Conservation (phyloP, 1,284 basidiomycete species). For the Microbotryum lychnidis-dioicae region DNA sequence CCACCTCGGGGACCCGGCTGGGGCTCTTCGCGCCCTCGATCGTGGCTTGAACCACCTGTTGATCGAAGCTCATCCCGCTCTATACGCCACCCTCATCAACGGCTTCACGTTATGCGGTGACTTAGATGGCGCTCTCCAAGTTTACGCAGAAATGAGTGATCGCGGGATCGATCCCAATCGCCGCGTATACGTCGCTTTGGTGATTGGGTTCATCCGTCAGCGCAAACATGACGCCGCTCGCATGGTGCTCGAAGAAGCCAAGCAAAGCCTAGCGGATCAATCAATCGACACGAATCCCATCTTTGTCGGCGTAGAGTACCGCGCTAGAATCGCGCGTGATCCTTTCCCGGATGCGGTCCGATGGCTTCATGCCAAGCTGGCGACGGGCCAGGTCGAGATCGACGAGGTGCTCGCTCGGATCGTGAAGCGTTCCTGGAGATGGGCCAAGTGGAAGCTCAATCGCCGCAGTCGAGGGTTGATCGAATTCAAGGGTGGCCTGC, state of each 20-base stretch:
- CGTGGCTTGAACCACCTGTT: slow-evolving; percentile 19
- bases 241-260: slow-evolving; percentile 12
- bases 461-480: too few species aligned
- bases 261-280: too few species aligned
- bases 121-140: not conserved
- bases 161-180: slow-evolving; percentile 25
- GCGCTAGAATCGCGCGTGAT: too few species aligned
- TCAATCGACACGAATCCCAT: too few species aligned
- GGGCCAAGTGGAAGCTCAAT: too few species aligned
- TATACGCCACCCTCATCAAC: slow-evolving; percentile 29
- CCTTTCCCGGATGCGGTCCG: too few species aligned
- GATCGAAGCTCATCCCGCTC: slow-evolving; percentile 25
- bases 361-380: too few species aligned
- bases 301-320: too few species aligned
- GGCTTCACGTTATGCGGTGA: slow-evolving; percentile 13
- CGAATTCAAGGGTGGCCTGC: too few species aligned
- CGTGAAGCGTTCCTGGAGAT: too few species aligned
- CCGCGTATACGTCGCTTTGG: slow-evolving; percentile 23
- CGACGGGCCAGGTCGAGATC: too few species aligned
- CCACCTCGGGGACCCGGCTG: slow-evolving; percentile 22
- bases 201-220: slow-evolving; percentile 8
- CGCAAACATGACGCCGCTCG: slow-evolving; percentile 12
- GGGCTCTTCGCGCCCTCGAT: slow-evolving; percentile 23
- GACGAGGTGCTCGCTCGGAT: too few species aligned
- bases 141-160: slow-evolving; percentile 18